Base-by-base conservation (phyloP, 2,329 filamentous ascomycete species). In the Stylonectria norvegica region DNA sequence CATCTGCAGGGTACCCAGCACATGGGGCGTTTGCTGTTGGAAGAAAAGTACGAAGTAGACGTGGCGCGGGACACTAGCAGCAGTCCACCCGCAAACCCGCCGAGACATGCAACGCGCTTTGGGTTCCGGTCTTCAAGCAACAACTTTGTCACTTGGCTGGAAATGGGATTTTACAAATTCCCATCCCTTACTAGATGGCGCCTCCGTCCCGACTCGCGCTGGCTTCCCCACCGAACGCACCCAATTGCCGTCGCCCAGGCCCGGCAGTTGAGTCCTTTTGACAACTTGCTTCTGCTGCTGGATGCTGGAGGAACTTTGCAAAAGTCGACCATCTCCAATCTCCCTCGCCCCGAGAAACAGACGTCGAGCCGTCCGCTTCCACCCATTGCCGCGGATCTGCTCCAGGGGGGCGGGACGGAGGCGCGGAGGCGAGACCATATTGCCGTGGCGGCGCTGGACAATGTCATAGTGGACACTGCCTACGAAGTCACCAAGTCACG, bases 1-100 rank as follows among this genome's bases (percentile, higher is more conserved):
- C 27, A 33, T 34, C 35, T 20, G 46, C 22, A 12, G 18, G 25
- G 31, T n/a, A 18, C 31, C 29, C 17, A 29, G 43, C 38, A 33
- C 43, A 8, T 6, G 9, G 8, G 27, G 27, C 44, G 28, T 34
- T 34, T 23, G 38, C 43, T 41, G 36, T 48, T 36, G 36, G 38
- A 46, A 42, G 36, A 46, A 39, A 43, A 48, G 20, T 43, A 35
- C 53, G 43, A 43, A 48, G 20, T 43, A 35, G 53, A 34, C 43
- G 51, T 50, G 45, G 49, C 38, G 42, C 43, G 33, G 34, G 25
- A 43, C 49, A 38, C 42, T 36, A 41, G 35, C 36, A 51, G 47
- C 36, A 51, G 47, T 55, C 31, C 47, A 49, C 43, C 53, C 53
- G 53, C 45, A 34, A 50, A 47, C 41, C 48, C 49, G 48, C 51